Percentiles rank a stretch among this genome's conserved stretches.
phyloP scores from a whole-genome alignment of 257 asterid species.

The Asclepias syriaca region DNA sequence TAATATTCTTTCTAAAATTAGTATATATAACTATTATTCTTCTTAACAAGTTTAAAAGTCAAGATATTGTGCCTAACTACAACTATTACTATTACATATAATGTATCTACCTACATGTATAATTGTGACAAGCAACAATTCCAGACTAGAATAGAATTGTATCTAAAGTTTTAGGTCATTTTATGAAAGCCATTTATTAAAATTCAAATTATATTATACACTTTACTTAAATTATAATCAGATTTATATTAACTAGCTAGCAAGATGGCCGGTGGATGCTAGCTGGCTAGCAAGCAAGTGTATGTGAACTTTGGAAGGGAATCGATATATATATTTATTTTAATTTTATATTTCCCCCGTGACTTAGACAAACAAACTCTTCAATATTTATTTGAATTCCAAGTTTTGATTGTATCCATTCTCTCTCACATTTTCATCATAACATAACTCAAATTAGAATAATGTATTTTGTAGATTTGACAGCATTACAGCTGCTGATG shows the following conservation, averaged over 20 bases:
- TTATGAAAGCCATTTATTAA: neutral
- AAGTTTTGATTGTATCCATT: constrained; percentile 7
- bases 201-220: too few species aligned
- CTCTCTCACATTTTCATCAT: constrained; percentile 5
- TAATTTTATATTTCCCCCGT: neutral
- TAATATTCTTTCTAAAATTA: too few species aligned
- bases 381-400: constrained; percentile 5
- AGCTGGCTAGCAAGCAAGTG: neutral
- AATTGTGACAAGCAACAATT: neutral
- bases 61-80: neutral
- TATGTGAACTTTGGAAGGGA: neutral
- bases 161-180: neutral
- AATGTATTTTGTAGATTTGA: neutral
- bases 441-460: neutral
- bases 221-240: too few species aligned
- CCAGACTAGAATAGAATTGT: neutral
- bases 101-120: neutral
- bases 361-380: constrained; percentile 12
- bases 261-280: neutral
- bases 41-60: neutral
- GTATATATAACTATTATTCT: too few species aligned
- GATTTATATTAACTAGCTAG: too few species aligned
- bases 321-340: too few species aligned
- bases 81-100: neutral
- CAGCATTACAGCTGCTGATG: neutral